Evolutionary conservation across 768 basidiomycete species (phyloP), one percentile per base, ranked within the genome.

Genomic region (Boletus tomentosulus): DNA sequence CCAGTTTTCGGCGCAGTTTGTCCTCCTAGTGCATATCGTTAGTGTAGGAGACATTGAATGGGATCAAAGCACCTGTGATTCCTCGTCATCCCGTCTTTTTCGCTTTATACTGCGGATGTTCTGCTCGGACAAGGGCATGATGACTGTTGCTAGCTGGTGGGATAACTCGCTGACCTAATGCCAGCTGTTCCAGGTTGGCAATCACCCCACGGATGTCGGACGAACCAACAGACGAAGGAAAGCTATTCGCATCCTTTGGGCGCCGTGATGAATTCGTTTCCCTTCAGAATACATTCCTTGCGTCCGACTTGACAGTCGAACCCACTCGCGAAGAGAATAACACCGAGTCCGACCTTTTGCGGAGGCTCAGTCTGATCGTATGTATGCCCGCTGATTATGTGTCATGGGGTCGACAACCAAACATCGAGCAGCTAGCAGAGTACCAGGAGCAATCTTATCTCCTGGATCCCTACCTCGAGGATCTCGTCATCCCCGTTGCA

Each of bases 401-500:
- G 30, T 53, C 34, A 30, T 51, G 45, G 33, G 10, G 1, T 37
- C 44, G 44, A 54, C 30, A 19, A 49, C 56, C 27, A 15, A 44
- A 42, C 54, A 6, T 53, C 25, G 48, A 57, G 16, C 50, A 98
- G 96, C 79, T 98, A 28, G 82, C 83, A 65, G 82, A 86, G 65
- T 98, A 96, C 65, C 94, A 96, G 67, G 95, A 98, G 57, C 92
- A 96, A 60, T 78, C 94, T 3, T 91, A 93, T 68, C 80, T 99
- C 3, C 77, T 98, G 12, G 97, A 99, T 68, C 94, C 96, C 35
- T 86, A 80, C 60, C 78, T 99, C 19, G 90, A 95, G 63, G 66
- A 74, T 31, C 81, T 99, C 51, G 81, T 97, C 10, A 70, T 76
- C 2, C 94, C 95, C 1, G 82, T 87, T 2, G 83, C 93, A 33